A percentile compares a stretch with the other conserved stretches of the same genome.
Evolutionary conservation across 2,329 filamentous ascomycete genomes (phyloP).

Genomic region (Ilyonectria robusta): DNA sequence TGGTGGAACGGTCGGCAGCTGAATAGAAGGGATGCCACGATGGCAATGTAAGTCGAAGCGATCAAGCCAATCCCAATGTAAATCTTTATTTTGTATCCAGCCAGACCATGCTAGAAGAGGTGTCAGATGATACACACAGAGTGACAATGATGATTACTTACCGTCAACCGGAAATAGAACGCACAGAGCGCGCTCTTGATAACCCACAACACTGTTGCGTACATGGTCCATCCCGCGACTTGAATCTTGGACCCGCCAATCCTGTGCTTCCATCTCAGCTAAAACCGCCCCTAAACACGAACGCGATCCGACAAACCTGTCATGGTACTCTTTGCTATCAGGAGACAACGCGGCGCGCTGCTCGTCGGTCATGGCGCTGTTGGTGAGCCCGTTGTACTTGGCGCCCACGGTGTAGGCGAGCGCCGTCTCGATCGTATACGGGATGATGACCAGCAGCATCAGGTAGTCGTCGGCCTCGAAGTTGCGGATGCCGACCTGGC

Average conservation of each 20-base stretch:
- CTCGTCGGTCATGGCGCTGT: slow-evolving; percentile 65
- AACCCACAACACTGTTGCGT: slow-evolving; percentile 65
- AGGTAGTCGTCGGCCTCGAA: slow-evolving; percentile 65
- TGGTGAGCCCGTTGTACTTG: slow-evolving; percentile 59
- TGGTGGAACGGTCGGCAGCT: slow-evolving; percentile 53
- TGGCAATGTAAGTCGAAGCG: slow-evolving; percentile 50
- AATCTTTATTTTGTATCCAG: slow-evolving; percentile 43
- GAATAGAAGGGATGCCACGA: slow-evolving; percentile 52
- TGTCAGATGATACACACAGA: slow-evolving; percentile 43
- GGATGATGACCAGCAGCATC: slow-evolving; percentile 46
- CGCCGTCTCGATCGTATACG: slow-evolving; percentile 47
- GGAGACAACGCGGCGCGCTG: slow-evolving; percentile 58
- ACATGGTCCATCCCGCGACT: slow-evolving; percentile 66
- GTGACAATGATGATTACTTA: slow-evolving; percentile 49
- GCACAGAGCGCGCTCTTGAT: slow-evolving; percentile 67
- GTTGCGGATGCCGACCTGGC: slow-evolving; percentile 53
- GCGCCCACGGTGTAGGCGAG: slow-evolving; percentile 57
- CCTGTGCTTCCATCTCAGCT: slow-evolving; percentile 47
- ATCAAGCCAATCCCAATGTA: slow-evolving; percentile 54
- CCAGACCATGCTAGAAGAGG: slow-evolving; percentile 40
- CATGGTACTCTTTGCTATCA: slow-evolving; percentile 56
- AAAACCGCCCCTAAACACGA: neutral
- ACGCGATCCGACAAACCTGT: slow-evolving; percentile 35
- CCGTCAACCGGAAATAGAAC: slow-evolving; percentile 66
- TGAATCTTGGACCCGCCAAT: slow-evolving; percentile 68